Evolutionary conservation across 306 rosid genomes (phyloP).

Genomic region (peach (Prunus persica)): DNA sequence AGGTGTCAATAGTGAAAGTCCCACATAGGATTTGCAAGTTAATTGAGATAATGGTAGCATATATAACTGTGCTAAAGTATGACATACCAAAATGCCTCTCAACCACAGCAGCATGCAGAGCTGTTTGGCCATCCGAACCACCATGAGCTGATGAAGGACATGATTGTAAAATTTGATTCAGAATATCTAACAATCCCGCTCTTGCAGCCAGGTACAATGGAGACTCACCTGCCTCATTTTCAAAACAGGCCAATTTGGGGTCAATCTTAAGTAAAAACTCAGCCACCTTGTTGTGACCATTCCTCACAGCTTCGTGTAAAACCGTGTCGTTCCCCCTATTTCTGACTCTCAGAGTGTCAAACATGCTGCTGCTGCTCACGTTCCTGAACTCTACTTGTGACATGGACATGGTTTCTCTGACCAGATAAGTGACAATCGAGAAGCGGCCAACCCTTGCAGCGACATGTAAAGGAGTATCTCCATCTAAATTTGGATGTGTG

Average conservation of each 20-base stretch:
- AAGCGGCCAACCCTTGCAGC: constrained; percentile 2
- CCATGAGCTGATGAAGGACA: neutral
- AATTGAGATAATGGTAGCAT: too few species aligned
- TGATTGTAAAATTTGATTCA: neutral
- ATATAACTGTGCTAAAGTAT: too few species aligned
- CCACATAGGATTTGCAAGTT: too few species aligned
- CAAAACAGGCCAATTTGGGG: neutral
- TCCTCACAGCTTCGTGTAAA: neutral
- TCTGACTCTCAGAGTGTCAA: neutral
- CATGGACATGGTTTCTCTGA: neutral
- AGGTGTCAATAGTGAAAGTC: too few species aligned
- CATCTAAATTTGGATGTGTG: neutral
- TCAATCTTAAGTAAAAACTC: neutral
- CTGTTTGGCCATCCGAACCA: constrained; percentile 2
- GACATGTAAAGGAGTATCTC: neutral
- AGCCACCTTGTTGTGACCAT: neutral
- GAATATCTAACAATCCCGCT: neutral
- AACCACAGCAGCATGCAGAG: constrained; percentile 9
- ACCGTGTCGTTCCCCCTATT: neutral
- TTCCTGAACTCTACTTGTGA: neutral
- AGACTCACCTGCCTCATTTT: neutral
- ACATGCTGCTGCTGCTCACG: too few species aligned
- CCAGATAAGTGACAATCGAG: neutral
- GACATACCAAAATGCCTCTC: constrained; percentile 2
- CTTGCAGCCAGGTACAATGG: constrained; percentile 13